Percentiles rank a stretch among this genome's conserved stretches.
Conservation (phyloP, 345 rosid species). For the Camelina sativa region DNA sequence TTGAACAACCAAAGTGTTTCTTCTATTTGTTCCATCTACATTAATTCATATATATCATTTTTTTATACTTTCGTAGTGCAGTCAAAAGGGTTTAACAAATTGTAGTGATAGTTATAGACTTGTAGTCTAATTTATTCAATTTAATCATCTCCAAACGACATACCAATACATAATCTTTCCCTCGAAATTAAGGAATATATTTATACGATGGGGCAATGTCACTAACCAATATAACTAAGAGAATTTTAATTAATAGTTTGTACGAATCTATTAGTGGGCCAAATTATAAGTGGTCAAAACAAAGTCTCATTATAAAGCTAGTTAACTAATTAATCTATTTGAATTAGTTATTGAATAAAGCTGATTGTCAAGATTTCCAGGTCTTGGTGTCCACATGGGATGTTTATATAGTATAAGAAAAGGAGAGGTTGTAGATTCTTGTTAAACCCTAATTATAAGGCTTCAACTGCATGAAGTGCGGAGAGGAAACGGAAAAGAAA, state of each 20-base stretch:
- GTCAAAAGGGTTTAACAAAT: neutral
- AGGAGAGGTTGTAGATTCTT: constrained; percentile 14
- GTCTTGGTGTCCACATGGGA: constrained; percentile 31
- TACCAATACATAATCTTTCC: neutral
- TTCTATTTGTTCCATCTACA: neutral
- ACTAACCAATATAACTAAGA: neutral
- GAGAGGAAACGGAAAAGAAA: constrained; percentile 29
- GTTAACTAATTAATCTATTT: neutral
- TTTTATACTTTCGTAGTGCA: too few relatives aligned
- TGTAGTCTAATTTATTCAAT: neutral
- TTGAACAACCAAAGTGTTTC: neutral
- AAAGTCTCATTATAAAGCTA: constrained; percentile 19
- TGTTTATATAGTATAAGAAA: neutral
- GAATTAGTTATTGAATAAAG: neutral
- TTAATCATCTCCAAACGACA: neutral
- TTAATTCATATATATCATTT: neutral
- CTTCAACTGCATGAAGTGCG: constrained; percentile 59
- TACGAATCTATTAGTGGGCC: constrained; percentile 27
- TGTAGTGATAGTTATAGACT: neutral
- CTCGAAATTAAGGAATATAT: neutral
- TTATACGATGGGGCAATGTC: neutral
- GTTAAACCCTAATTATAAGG: constrained; percentile 13
- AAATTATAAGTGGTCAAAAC: constrained; percentile 28
- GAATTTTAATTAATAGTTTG: neutral
- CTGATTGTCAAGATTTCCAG: constrained; percentile 18